Evolutionary conservation across 345 rosid genomes (phyloP), one percentile per base, ranked within the genome.

Genomic region (Gossypium arboreum): DNA sequence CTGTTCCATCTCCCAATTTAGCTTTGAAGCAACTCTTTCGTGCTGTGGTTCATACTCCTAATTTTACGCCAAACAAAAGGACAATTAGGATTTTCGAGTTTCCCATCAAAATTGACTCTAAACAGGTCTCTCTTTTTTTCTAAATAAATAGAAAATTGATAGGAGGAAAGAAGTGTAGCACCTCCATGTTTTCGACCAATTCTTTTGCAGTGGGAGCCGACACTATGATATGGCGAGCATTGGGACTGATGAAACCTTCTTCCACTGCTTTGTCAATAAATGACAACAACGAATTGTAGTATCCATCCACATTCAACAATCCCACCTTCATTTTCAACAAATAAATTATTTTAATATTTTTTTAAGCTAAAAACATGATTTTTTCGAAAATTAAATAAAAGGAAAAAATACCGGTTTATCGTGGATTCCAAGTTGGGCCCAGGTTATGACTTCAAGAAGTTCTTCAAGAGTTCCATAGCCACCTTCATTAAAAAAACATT

Each of bases 401-500:
- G 12, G 51, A 17, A 56, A 12, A 12, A 66, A 79, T 87, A 91
- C 96, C 58, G 96, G 96, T 78, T 91, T 91, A 73, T 91, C 96
- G 73, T 91, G 96, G 73, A 91, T 91, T 56, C 96, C 96, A 27
- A 91, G 93, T 78, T 91, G 96, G 62, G 96, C 93, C 95, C 95
- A 90, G 29, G 95, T 81, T 69, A 86, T 90, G 18, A 86, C 94
- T 85, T 90, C 94, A 74, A 90, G 87, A 20, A 90, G 89, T 85
- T 90, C 94, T 80, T 89, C 93, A 50, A 91, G 91, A 75, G 96
- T 91, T 54, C 96, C 96, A 84, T 91, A 91, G n/a, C 96, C 96
- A 73, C 96, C 96, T 91, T 71, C 77, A 74, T 1, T 9, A 58
- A 9, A 72, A 7, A 39, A 3, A 44, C 54, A 43, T 65, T 44